Base-by-base conservation (phyloP, 2,329 filamentous ascomycete species). In the Elsinoe arachidis region DNA sequence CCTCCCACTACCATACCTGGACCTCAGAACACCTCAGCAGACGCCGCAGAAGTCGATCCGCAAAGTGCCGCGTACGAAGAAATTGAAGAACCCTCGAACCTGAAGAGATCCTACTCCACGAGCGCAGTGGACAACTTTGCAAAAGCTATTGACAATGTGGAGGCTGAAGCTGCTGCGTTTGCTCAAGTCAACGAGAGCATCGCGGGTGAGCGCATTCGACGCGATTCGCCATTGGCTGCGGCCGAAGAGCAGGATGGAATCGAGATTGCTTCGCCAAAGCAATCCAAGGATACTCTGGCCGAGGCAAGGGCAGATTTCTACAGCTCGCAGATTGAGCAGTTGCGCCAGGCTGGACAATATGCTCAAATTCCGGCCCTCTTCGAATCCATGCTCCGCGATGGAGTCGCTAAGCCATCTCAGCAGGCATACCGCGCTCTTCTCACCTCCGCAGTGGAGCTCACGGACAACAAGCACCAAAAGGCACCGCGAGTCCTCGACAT, bases 401-500 rank as follows among this genome's bases (percentile, higher is more conserved):
- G 89, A 47, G 80, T 95, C 60, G 84, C 84, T 67, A 83, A 84
- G 67, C 93, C 93, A 35, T 88, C 87, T 5, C 83, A 89, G 49
- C 79, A 83, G 47, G 87, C 92, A n/a, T 99, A 99, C 78, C 96
- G 96, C 69, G 88, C 90, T 52, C 79, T 99, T 44, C 77, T 99
- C 43, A 80, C 85, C 65, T 89, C 93, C 5, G 90, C 90, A 12
- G 89, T 96, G 61, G 81, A 89, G 64, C 80, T 96, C 15, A 88
- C 91, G 6, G 78, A 79, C 21, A 85, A 88, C 70, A 87, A 85
- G 71, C 86, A 87, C 56, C 87, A 95, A 73, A 84, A 93, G 55
- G 88, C 95, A 12, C 86, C 90, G 61, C 95, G 95, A 75, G 90
- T 90, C 4, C 80, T 97, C 55, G 91, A 96, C 74, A 88, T 99